These are phyloP conservation scores for Orychophragmus violaceus DNA, from an alignment of 345 rosid genomes.

Conservation along the genomic window DNA sequence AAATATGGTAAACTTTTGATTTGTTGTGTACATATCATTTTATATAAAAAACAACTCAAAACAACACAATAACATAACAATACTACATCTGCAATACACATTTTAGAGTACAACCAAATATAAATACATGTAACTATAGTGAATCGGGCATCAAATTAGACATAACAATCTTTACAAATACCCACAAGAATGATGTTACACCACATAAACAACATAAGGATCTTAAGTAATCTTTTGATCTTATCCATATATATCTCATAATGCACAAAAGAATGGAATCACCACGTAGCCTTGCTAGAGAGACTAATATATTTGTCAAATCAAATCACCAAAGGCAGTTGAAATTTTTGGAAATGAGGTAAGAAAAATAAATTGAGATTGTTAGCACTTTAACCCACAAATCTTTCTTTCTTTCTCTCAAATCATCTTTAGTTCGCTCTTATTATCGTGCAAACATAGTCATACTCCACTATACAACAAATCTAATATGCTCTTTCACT, in stretches of 20 bases:
- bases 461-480: constrained; percentile 22
- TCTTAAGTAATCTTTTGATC: not conserved
- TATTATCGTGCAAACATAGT: constrained; percentile 24
- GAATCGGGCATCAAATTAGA: not conserved
- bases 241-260: constrained; percentile 16
- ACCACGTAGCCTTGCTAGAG: not conserved
- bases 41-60: not conserved
- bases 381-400: constrained; percentile 31
- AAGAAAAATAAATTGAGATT: constrained; percentile 2
- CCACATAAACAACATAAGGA: constrained; percentile 6
- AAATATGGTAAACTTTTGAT: not conserved
- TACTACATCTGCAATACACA: not conserved
- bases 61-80: not conserved
- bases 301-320: not conserved
- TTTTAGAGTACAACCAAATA: not conserved
- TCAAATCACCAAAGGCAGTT: constrained; percentile 11
- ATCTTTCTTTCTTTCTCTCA: not conserved
- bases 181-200: not conserved
- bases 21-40: not conserved
- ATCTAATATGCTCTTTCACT: constrained; percentile 25
- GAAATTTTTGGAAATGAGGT: not conserved
- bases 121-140: not conserved
- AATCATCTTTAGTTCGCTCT: constrained; percentile 11
- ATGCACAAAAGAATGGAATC: constrained; percentile 6
- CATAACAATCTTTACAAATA: not conserved